These are phyloP conservation scores for Populus hybrid DNA, from an alignment of 441 rosid genomes.

Conservation along the genomic window DNA sequence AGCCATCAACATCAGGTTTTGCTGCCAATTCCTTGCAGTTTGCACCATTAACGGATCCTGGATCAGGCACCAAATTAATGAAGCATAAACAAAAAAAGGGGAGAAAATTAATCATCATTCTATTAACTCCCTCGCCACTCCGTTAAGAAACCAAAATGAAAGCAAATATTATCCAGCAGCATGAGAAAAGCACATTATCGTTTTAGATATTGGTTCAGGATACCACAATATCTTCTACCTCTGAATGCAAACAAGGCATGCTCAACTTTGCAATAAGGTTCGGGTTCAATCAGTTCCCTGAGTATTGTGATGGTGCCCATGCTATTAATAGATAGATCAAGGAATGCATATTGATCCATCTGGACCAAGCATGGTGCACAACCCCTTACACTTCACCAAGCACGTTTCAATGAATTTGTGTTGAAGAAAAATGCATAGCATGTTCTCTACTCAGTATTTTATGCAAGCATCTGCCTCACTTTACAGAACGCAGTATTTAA, in stretches of 20 bases:
- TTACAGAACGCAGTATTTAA: neutral
- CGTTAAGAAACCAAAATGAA: neutral
- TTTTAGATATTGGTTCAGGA: neutral
- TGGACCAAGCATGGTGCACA: neutral
- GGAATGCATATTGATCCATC: neutral
- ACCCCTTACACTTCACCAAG: neutral
- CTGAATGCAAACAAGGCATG: neutral
- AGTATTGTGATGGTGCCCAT: neutral
- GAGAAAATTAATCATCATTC: neutral
- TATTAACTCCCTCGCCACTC: neutral
- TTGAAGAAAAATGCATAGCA: neutral
- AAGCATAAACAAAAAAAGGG: neutral
- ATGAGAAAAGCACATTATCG: neutral
- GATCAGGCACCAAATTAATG: conserved; percentile 1
- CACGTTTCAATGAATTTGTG: neutral
- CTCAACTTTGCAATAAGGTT: neutral
- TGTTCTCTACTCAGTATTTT: neutral
- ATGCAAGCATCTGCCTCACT: neutral
- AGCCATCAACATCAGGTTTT: conserved; percentile 66
- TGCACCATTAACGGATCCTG: conserved; percentile 66
- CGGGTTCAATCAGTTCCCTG: neutral
- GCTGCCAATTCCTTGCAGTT: conserved; percentile 63
- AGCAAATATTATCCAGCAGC: neutral
- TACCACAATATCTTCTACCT: neutral
- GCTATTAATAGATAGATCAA: neutral